Conservation (phyloP, 2,329 filamentous ascomycete genomes). For the Fusarium buharicum region DNA sequence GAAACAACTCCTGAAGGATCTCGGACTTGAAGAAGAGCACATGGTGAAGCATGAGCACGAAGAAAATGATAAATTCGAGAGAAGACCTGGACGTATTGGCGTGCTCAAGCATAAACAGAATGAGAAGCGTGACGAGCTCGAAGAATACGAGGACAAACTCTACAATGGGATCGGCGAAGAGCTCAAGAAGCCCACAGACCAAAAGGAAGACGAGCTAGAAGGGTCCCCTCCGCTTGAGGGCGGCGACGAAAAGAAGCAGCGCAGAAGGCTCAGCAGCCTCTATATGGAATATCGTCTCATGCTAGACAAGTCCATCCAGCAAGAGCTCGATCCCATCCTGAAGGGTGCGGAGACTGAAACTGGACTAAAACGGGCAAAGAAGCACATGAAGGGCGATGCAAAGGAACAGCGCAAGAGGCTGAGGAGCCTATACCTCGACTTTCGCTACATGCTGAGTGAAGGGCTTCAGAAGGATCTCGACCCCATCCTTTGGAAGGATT, state of each 20-base stretch:
- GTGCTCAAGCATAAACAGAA: too few species aligned
- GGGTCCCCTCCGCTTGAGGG: background rate
- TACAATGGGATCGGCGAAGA: conserved; percentile 10
- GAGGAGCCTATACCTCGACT: conserved; percentile 10
- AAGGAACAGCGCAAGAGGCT: conserved; percentile 15
- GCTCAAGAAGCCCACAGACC: too few species aligned
- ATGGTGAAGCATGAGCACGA: too few species aligned
- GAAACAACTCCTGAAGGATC: too few species aligned
- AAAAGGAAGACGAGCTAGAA: background rate
- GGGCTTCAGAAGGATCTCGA: conserved; percentile 9
- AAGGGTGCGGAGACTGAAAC: background rate
- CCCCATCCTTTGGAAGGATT: conserved; percentile 8
- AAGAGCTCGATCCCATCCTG: conserved; percentile 26
- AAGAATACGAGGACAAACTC: conserved; percentile 18
- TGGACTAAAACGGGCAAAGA: background rate
- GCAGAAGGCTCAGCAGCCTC: conserved; percentile 10
- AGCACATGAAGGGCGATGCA: conserved; percentile 9
- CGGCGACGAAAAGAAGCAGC: conserved; percentile 13
- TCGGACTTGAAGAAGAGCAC: too few species aligned
- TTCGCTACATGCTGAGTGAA: conserved; percentile 16
- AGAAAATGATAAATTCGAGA: too few species aligned
- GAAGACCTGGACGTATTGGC: too few species aligned
- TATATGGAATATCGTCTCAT: conserved; percentile 34
- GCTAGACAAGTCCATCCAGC: conserved; percentile 15
- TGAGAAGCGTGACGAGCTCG: too few species aligned